Evolutionary conservation across 2,329 filamentous ascomycete species (phyloP), one percentile per base, ranked within the genome.

Genomic region (Cladosporium sp.): DNA sequence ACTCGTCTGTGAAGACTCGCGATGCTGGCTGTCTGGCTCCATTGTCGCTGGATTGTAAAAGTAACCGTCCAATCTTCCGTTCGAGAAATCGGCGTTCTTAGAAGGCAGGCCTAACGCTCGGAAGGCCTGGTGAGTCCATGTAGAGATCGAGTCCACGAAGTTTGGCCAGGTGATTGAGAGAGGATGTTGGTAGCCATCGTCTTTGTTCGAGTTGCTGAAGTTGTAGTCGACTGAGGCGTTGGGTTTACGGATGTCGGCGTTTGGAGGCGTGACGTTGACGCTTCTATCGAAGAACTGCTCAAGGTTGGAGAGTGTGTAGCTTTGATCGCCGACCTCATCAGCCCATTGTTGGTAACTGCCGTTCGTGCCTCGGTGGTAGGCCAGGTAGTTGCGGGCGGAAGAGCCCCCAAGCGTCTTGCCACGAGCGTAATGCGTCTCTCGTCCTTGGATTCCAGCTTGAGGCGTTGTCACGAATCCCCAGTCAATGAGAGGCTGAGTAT

Each of bases 311-410:
- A 65, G 71, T 3, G 58, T 60, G 37, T 69, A 69, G 47, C 68
- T 60, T 32, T 70, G 35, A 48, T 75, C 73, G 3, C 62, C 69
- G 6, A 74, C 71, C 32, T 66, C 60, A 42, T 74, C 65, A 0
- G 72, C 72, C 73, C 73, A 75, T 47, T 56, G 56, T 50, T 71
- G 63, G 56, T 72, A 65, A 15, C 66, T 65, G 6, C 63, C 69
- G 13, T 58, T 61, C 2, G 71, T 74, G 3, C 67, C 65, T 25
- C 70, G 60, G n/a, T 68, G 65, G 50, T 66, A 69, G 15, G 57
- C 58, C 62, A 69, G 61, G 40, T 62, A 63, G 45, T 69, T 66
- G 2, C 61, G 56, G 4, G 68, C 71, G 24, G 63, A 65, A 19
- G 56, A 62, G 28, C 70, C 67, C 34, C 67, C 69, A 1, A 70